phyloP scores from a whole-genome alignment of 1,139 yeast species.

The Candida sanyaensis region DNA sequence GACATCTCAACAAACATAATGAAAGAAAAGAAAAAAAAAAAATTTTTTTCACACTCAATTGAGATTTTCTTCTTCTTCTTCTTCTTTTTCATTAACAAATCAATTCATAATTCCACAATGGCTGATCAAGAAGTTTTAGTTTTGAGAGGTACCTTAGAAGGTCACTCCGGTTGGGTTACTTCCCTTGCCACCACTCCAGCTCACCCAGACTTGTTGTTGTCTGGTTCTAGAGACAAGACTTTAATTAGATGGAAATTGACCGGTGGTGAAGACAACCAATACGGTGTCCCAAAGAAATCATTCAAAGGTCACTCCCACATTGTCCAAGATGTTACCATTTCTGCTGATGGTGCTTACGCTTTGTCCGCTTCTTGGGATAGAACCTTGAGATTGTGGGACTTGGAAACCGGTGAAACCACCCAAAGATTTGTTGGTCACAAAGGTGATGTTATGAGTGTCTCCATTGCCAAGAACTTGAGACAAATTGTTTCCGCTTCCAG shows the following conservation, averaged over 20 bases:
- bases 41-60: too few species aligned
- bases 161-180: constrained; percentile 89
- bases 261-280: constrained; percentile 90
- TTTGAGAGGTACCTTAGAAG: constrained; percentile 99
- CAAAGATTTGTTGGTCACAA: constrained; percentile 98
- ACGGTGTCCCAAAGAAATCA: constrained; percentile 98
- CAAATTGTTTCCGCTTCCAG: constrained; percentile 99
- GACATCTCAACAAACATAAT: too few species aligned
- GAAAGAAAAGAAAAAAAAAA: too few species aligned
- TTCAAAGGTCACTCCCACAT: constrained; percentile 99
- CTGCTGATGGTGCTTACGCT: constrained; percentile 98
- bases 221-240: constrained; percentile 99
- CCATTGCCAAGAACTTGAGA: constrained; percentile 96
- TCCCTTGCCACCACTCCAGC: constrained; percentile 98
- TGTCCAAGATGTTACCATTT: constrained; percentile 96
- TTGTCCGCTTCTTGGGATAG: constrained; percentile 99
- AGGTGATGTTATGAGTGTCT: constrained; percentile 95
- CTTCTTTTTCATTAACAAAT: not conserved
- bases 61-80: too few species aligned
- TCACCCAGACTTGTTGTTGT: constrained; percentile 97
- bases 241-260: constrained; percentile 98
- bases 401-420: constrained; percentile 91
- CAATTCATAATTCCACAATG: constrained; percentile 34
- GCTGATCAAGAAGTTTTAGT: constrained; percentile 92
- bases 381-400: constrained; percentile 98